Evolutionary conservation across 2,329 filamentous ascomycete species (phyloP), one percentile per base, ranked within the genome.

Genomic region (Lachnellula subtilissima): DNA sequence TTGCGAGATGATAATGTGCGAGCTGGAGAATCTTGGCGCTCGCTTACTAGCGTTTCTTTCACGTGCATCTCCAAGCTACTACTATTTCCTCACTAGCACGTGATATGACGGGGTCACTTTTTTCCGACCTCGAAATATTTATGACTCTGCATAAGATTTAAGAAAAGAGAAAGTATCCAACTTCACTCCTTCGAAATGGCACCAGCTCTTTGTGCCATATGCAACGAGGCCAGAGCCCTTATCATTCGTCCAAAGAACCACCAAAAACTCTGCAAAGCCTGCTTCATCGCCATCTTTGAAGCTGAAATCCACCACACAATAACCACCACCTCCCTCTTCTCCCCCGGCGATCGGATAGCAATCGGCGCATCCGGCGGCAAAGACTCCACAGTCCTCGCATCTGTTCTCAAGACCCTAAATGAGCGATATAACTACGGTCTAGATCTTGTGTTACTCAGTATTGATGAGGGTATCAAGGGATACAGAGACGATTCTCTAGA

Each of bases 311-410:
- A 97, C 71, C 88, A 96, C 68, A 97, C 94, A 4, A 96, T 99
- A 67, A 85, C 81, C 25, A 84, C 87, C 2, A 90, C 88, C 17
- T 76, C 80, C n/a, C 82, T 99, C 15, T 99, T 99, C 73, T 77
- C 78, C 46, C 85, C 81, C 1, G 93, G 93, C 56, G 94, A 99
- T 71, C 84, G 82, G 58, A 83, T 99, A 40, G 95, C 94, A 7
- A 97, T 99, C 67, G 95, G 94, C 45, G 94, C 95, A 49, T 97
- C 92, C 1, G 94, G 94, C 54, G 94, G 94, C 65, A 99, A 99
- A 74, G 94, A 99, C 72, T 97, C 91, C 52, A 99, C 94, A 0
- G 94, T 99, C 0, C 80, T 99, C 11, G 94, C 94, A 4, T 95
- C 91, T 0, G 92, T 99, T 0, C 80, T 99, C 52, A 97, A 97